Evolutionary conservation across 202 grass and related monocot genomes (phyloP).

Genomic region (Zoysia matrella): DNA sequence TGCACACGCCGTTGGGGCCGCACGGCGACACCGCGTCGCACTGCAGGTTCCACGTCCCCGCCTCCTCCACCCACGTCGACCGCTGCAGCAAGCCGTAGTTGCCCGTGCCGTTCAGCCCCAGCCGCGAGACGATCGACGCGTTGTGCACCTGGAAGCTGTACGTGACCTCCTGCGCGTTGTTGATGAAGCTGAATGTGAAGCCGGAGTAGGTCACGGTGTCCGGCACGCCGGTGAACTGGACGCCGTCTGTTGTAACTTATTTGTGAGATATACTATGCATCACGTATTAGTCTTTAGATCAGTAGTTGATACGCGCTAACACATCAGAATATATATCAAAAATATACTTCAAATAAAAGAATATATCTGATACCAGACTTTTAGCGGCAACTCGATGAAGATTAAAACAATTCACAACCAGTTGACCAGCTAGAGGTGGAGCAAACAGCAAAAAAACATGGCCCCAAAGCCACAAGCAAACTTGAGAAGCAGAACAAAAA

Average conservation of each 20-base stretch:
- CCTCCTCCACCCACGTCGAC: constrained; percentile 55
- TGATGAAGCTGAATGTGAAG: constrained; percentile 62
- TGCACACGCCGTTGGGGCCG: constrained; percentile 66
- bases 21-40: constrained; percentile 72
- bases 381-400: no score
- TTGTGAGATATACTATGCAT: no score
- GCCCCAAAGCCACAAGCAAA: no score
- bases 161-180: constrained; percentile 53
- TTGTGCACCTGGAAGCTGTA: constrained; percentile 70
- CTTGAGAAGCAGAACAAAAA: no score
- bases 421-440: no score
- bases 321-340: no score
- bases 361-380: no score
- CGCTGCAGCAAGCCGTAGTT: constrained; percentile 61
- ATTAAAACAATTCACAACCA: no score
- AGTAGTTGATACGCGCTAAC: no score
- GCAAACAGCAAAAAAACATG: no score
- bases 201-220: constrained; percentile 56
- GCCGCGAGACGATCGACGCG: constrained; percentile 53
- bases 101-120: constrained; percentile 55
- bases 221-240: constrained; percentile 66
- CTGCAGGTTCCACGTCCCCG: constrained; percentile 53
- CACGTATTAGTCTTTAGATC: no score
- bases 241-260: constrained; percentile 17
- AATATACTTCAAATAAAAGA: no score